Evolutionary conservation across 2,329 filamentous ascomycete genomes (phyloP), one percentile per base, ranked within the genome.

Genomic region (Paracoccidioides lutzii): DNA sequence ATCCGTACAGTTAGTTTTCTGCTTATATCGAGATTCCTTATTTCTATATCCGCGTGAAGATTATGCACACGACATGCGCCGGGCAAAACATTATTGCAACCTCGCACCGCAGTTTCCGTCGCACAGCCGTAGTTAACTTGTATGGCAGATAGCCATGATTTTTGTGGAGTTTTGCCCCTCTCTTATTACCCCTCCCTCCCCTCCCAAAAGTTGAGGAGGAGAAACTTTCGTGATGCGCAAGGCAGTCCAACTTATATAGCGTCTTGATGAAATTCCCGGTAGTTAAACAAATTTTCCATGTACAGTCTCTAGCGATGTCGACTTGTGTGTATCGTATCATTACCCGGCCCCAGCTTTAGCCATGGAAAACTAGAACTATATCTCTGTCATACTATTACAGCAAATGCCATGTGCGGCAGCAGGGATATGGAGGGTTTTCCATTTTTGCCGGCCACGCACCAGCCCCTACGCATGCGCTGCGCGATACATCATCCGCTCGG

Each of bases 311-410:
- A 22, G 41, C 41, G 15, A 43, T 37, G 35, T 37, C 6, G 35
- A 6, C 7, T 14, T 41, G 10, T 41, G 15, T 46, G 30, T 28
- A 10, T 48, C 0, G 30, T 22, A 48, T 14, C n/a, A 35, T 35
- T 35, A 33, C 6, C 45, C 10, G 45, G 10, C 10, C 10, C 14
- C 45, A 9, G 5, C 12, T 5, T 30, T 10, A 9, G 15, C 43
- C 15, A 3, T 32, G 22, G 6, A 6, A 22, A 22, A 22, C 22
- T 22, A 22, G 22, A 22, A 22, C 22, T 48, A 50, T 50, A 50
- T 50, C 33, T 50, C 14, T n/a, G 48, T 50, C 33, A 50, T 50
- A n/a, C n/a, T 50, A 50, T 50, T 50, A 33, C 48, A 50, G 48
- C n/a, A 50, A 50, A 50, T 3, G 48, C 48, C 48, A 50, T 50